phyloP scores from a whole-genome alignment of 1,284 basidiomycete species.

The Porogramme epimiltina region DNA sequence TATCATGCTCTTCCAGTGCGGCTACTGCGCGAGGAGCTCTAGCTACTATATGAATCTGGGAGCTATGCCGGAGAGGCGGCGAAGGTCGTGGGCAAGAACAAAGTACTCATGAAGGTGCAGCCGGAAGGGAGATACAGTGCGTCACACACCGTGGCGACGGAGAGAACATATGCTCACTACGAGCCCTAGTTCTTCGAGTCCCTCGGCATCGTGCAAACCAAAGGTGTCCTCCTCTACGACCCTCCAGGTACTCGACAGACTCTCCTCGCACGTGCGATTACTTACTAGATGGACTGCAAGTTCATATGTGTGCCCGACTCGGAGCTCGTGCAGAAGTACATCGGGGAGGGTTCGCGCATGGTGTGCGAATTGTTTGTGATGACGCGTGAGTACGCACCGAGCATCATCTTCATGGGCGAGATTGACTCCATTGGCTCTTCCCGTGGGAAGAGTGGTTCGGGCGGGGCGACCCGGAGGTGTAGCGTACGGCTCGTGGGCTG shows the following conservation, averaged over 20 bases:
- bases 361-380: constrained; percentile 98
- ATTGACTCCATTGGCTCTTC: constrained; percentile 98
- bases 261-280: too few relatives aligned
- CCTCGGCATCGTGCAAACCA: constrained; percentile 96
- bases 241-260: too few relatives aligned
- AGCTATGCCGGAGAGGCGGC: constrained; percentile 98
- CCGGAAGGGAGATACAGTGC: constrained; percentile 98
- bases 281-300: too few relatives aligned
- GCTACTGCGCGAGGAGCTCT: constrained; percentile 89
- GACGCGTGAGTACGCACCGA: constrained; percentile 98
- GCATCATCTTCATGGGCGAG: constrained; percentile 99
- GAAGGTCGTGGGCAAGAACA: constrained; percentile 99
- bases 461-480: too few relatives aligned
- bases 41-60: constrained; percentile 94
- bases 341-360: constrained; percentile 96
- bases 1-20: constrained; percentile 54
- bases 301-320: too few relatives aligned
- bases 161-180: constrained; percentile 62
- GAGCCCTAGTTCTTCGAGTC: constrained; percentile 97
- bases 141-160: constrained; percentile 31
- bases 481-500: too few relatives aligned
- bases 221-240: constrained; percentile 95
- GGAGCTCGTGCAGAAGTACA: too few relatives aligned
- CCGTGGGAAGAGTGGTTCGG: too few relatives aligned
- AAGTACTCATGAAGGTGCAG: constrained; percentile 97